Evolutionary conservation across 768 basidiomycete species (phyloP), one percentile per base, ranked within the genome.

Genomic region (Macrolepiota albuminosa): DNA sequence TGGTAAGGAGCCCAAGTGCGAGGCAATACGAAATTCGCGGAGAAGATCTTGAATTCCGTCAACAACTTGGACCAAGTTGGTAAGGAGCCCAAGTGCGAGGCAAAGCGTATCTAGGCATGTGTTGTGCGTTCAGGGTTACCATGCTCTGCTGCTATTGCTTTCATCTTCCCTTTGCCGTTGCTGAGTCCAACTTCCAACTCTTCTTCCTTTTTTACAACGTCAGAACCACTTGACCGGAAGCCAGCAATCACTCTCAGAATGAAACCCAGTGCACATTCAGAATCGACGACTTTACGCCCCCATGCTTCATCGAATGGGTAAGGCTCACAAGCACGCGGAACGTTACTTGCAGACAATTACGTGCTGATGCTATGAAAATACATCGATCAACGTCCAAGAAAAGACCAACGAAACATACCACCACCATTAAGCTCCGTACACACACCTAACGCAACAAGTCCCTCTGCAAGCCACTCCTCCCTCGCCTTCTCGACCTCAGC

Each of bases 1-100:
- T 93, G 55, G 89, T 90, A 43, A 93, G 73, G 10, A 93, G 73
- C 1, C 86, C 91, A 6, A 93, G 78, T 6, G 85, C 81, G 31
- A 93, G 84, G 69, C 90, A 93, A 5, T n/a, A n/a, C n/a, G n/a
- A n/a, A n/a, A n/a, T n/a, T n/a, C n/a, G n/a, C n/a, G n/a, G n/a
- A n/a, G 69, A 2, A 74, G 64, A 40, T 76, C 69, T 47, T 82
- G 83, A 10, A 80, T 78, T n/a, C 71, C 74, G 0, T 78, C 76
- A n/a, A 78, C 73, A 6, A 74, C 75, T 66, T 91, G 88, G 0
- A 90, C 83, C 46, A 93, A 74, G 69, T 92, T 93, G 54, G 89
- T 90, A 43, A 93, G 73, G 10, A 93, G 73, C 1, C 86, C 91
- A 6, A 93, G 78, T 6, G 85, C 81, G 31, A 93, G 84, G 69